Conservation (phyloP, 2,329 filamentous ascomycete genomes). For the Fusarium tricinctum region DNA sequence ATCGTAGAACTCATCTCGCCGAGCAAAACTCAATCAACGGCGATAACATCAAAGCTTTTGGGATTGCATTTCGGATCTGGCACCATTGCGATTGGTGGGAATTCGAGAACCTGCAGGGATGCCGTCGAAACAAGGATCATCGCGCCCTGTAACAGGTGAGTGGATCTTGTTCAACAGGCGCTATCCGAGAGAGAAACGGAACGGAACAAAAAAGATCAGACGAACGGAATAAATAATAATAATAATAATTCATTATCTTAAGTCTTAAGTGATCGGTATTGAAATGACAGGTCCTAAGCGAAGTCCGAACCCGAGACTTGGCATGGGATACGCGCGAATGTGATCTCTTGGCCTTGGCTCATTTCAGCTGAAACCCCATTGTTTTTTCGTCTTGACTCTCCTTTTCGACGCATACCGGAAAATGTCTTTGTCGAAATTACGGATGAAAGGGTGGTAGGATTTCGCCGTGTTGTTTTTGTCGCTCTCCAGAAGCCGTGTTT, state of each 20-base stretch:
- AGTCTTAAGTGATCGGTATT: not conserved
- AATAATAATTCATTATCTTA: not conserved
- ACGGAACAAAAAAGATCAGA: conserved; percentile 32
- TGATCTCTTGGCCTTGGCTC: not conserved
- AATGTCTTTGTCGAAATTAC: conserved; percentile 10
- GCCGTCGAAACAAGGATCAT: conserved; percentile 1
- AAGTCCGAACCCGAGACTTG: too few species aligned
- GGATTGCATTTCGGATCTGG: not conserved
- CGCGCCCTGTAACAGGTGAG: conserved; percentile 45
- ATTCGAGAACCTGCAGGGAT: conserved; percentile 34
- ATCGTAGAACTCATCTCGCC: not conserved
- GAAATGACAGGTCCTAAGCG: not conserved
- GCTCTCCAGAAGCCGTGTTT: conserved; percentile 25
- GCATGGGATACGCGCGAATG: not conserved
- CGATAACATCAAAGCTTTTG: not conserved
- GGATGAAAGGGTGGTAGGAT: conserved; percentile 27
- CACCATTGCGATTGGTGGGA: conserved; percentile 42
- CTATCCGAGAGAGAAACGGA: not conserved
- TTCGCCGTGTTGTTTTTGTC: conserved; percentile 22
- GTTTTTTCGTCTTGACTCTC: not conserved
- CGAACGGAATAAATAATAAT: too few species aligned
- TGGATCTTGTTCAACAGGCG: conserved; percentile 28
- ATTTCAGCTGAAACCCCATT: not conserved
- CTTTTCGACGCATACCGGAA: not conserved
- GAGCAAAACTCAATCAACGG: conserved; percentile 9